These are phyloP conservation scores for Marasmius oreades DNA, from an alignment of 1,284 basidiomycete genomes.

Conservation along the genomic window DNA sequence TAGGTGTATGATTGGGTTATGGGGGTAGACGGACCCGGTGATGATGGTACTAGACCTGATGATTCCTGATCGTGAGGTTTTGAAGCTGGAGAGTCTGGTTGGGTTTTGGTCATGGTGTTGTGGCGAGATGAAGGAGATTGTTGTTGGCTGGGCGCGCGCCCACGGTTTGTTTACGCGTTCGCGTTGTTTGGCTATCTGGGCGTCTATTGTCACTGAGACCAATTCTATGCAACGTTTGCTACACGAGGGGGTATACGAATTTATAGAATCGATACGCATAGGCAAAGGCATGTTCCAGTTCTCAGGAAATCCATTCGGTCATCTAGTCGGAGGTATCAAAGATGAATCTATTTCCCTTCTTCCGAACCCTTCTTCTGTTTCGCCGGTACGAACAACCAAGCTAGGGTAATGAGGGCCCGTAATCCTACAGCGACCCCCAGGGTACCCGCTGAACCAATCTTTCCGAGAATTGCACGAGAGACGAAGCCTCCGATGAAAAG, in stretches of 20 bases:
- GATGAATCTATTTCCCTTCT: neutral
- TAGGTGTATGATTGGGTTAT: conserved; percentile 78
- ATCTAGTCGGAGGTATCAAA: no score
- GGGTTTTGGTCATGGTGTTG: neutral
- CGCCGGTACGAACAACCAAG: conserved; percentile 53
- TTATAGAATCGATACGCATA: no score
- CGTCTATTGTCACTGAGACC: no score
- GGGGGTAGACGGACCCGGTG: conserved; percentile 50
- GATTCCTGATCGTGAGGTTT: conserved; percentile 10
- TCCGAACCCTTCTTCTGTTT: conserved; percentile 25
- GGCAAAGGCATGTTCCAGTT: no score
- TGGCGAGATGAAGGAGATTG: conserved; percentile 6
- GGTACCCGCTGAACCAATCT: conserved; percentile 46
- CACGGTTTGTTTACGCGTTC: conserved; percentile 1
- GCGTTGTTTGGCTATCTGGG: neutral
- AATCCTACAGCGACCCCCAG: conserved; percentile 55
- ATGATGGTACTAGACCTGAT: conserved; percentile 39
- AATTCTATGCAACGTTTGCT: no score
- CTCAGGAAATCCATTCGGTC: no score
- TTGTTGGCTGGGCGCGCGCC: neutral
- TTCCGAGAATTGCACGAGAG: conserved; percentile 51
- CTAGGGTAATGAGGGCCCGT: conserved; percentile 45
- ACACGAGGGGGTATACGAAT: no score
- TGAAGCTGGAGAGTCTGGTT: neutral
- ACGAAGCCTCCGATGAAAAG: conserved; percentile 67